Base-by-base conservation (phyloP, 2,329 filamentous ascomycete species). In the Penicillium sp. region DNA sequence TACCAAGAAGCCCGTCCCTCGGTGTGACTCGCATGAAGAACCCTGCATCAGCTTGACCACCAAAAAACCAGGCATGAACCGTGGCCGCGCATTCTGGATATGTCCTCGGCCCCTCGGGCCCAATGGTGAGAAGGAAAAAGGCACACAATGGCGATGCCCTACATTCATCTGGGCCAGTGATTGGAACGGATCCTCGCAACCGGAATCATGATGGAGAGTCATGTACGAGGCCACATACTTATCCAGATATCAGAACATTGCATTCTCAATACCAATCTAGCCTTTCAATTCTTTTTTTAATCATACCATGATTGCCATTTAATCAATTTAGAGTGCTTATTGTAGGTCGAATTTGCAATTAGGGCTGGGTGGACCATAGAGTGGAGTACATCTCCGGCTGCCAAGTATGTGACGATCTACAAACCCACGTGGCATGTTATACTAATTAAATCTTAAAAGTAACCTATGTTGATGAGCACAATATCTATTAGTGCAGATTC, bases 21-120 rank as follows among this genome's bases (percentile, higher is more conserved):
- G 83, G 56, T 99, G 95, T 71, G 92, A 97, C 65, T 77, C 78
- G 48, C 95, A 99, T 69, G 81, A 86, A 52, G 93, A 98, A 66
- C 89, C 90, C 3, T 98, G 95, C 74, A 90, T 92, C 62, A 90
- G 83, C 62, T 78, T 93, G 51, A 83, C 87, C 19, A 96, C 93
- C 1, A 97, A 93, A 78, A 98, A 98, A 71, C 82, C 91, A 0
- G 95, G 95, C 1, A 78, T 90, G 61, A 99, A 98, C 68, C 88
- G 82, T 61, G 86, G 87, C 0, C 76, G 86, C 26, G 81, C 82
- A 9, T 89, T 89, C 69, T 89, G 84, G 84, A 87, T 88, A 68
- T 89, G 87, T 68, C 72, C 83, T 71, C 76, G 93, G 81, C 95
- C 95, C 4, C 77, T 98, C 2, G 93, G 92, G 0, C 92, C 92